Conservation (phyloP, 192 early-diverging fungal genomes). For the Backusella macrospora region DNA sequence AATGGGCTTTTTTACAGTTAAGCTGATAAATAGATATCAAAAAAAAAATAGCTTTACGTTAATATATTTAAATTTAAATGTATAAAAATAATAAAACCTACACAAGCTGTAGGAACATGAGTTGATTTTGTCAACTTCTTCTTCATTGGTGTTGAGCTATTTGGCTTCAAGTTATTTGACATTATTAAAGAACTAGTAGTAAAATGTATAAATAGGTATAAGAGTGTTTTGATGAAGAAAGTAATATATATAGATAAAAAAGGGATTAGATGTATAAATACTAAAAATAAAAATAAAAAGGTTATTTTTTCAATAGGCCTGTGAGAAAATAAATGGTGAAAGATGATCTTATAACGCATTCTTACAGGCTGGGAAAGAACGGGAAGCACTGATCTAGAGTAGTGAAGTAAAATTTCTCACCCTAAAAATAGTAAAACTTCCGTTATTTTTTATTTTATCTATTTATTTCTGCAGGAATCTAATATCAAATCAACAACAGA, state of each 20-base stretch:
- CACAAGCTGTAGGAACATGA: constrained; percentile 86
- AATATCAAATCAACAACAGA: neutral
- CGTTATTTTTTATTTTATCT: neutral
- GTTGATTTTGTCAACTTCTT: constrained; percentile 56
- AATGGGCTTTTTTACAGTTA: constrained; percentile 86
- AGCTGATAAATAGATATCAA: constrained; percentile 29
- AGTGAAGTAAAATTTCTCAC: constrained; percentile 13
- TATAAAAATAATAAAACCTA: constrained; percentile 6
- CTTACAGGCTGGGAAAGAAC: constrained; percentile 15
- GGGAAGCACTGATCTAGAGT: neutral
- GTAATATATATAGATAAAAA: neutral
- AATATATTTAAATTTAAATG: neutral
- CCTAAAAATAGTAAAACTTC: neutral
- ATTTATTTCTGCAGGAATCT: neutral
- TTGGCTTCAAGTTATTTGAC: constrained; percentile 1
- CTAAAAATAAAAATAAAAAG: constrained; percentile 7
- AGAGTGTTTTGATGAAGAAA: neutral
- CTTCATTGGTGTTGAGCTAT: constrained; percentile 11
- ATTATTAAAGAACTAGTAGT: neutral
- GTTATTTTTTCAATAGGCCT: neutral
- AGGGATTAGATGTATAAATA: neutral
- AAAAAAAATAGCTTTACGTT: neutral
- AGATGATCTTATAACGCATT: neutral
- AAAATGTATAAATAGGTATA: neutral
- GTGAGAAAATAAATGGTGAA: neutral